Evolutionary conservation across 371 early-diverging fungal genomes (phyloP), one percentile per base, ranked within the genome.

Genomic region (Mucor irregularis): DNA sequence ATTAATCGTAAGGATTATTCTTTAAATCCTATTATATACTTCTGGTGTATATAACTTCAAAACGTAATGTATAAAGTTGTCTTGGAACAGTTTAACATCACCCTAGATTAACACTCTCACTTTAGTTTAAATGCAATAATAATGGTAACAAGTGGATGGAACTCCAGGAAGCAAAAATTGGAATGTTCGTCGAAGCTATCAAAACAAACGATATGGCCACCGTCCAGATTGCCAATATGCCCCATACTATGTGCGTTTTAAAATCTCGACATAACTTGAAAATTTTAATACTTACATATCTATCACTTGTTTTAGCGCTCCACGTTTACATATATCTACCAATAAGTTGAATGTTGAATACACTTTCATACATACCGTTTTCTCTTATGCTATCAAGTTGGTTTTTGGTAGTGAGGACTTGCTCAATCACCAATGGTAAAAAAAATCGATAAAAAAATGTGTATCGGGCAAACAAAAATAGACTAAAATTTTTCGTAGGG

Each of bases 361-460:
- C 19, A 55, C 38, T 14, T 9, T 33, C 44, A 28, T 55, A 45
- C 55, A 55, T 35, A 55, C 29, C 46, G 16, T 45, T 54, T 33
- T 54, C 35, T 35, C 46, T 24, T 54, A 45, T 26, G 25, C 30
- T 5, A 44, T 44, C 16, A 45, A 55, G 33, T 33, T 55, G 29
- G 21, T 47, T 55, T 55, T 46, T 45, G 55, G 55, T 21, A 55
- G 45, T 22, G 47, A 55, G 47, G 38, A 46, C 28, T 13, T 55
- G 11, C 24, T 55, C 2, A 55, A 37, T n/a, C 55, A 56, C 25
- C 48, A 56, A 22, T 56, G 56, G 56, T 56, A 56, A 55, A 56
- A 46, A 56, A 43, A 25, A 6, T 8, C 14, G 13, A n/a, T 24
- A 43, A 43, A 43, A 43, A 43, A 43, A 43, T 21, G 25, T 43